These are phyloP conservation scores for Candida tallmaniae DNA, from an alignment of 805 yeast species.

Conservation along the genomic window DNA sequence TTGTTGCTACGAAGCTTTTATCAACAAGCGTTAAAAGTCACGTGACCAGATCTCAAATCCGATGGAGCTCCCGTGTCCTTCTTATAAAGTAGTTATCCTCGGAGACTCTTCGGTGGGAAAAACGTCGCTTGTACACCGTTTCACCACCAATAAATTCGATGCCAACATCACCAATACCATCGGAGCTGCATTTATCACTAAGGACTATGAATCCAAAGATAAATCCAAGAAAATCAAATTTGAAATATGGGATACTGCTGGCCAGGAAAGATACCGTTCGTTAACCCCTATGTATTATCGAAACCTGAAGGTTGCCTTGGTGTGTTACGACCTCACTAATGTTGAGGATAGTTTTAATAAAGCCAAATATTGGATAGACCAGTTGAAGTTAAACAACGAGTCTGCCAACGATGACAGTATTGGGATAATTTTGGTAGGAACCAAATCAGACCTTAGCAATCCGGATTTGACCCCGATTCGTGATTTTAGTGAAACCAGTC, in stretches of 20 bases:
- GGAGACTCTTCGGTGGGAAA: conserved; percentile 63
- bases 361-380: conserved; percentile 90
- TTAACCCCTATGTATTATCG: conserved; percentile 82
- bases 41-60: too few species aligned
- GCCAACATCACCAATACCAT: conserved; percentile 84
- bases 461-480: conserved; percentile 6
- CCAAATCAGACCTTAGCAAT: conserved; percentile 61
- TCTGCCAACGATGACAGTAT: conserved; percentile 20
- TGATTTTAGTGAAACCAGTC: conserved; percentile 14
- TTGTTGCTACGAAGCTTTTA: too few species aligned
- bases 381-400: conserved; percentile 40
- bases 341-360: conserved; percentile 46
- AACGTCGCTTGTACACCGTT: conserved; percentile 75
- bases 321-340: conserved; percentile 78
- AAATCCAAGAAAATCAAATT: conserved; percentile 44
- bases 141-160: conserved; percentile 68
- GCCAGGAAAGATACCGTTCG: conserved; percentile 75
- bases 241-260: conserved; percentile 87
- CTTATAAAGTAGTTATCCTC: conserved; percentile 37
- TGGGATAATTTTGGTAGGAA: conserved; percentile 62
- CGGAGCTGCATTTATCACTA: conserved; percentile 97
- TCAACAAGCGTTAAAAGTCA: too few species aligned
- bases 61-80: conserved; percentile 16
- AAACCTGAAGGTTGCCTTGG: conserved; percentile 66
- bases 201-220: conserved; percentile 39